Evolutionary conservation across 1,139 yeast species (phyloP).

Genomic region (Magnusiomyces tetraspermus): DNA sequence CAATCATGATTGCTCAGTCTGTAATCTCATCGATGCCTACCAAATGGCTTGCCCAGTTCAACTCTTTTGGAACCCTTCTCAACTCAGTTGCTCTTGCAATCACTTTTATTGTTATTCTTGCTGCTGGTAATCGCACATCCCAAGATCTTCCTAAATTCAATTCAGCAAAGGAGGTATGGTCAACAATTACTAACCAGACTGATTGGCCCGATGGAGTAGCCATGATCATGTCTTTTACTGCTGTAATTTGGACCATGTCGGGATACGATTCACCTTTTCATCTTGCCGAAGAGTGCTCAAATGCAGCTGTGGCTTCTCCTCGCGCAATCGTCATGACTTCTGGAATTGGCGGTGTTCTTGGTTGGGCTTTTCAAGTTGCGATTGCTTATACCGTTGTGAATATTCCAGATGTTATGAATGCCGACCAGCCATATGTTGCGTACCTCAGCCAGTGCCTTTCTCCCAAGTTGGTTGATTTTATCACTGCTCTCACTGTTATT

Average conservation of each 20-base stretch:
- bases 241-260: slow-evolving; percentile 68
- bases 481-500: slow-evolving; percentile 51
- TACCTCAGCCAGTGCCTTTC: slow-evolving; percentile 46
- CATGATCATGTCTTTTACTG: slow-evolving; percentile 50
- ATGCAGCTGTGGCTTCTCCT: slow-evolving; percentile 58
- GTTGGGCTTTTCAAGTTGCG: slow-evolving; percentile 55
- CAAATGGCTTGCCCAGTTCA: slow-evolving; percentile 47
- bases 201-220: slow-evolving; percentile 62
- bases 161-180: slow-evolving; percentile 46
- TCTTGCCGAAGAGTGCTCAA: slow-evolving; percentile 59
- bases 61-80: slow-evolving; percentile 42
- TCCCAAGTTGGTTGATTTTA: slow-evolving; percentile 40
- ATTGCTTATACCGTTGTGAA: slow-evolving; percentile 57
- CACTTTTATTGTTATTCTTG: slow-evolving; percentile 49
- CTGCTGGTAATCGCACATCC: slow-evolving; percentile 39
- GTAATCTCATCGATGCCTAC: slow-evolving; percentile 36
- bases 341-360: slow-evolving; percentile 51
- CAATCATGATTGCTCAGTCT: slow-evolving; percentile 44
- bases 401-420: slow-evolving; percentile 42
- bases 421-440: slow-evolving; percentile 55
- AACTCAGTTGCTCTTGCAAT: slow-evolving; percentile 44
- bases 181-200: slow-evolving; percentile 46
- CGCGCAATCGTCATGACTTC: slow-evolving; percentile 58
- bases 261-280: slow-evolving; percentile 73
- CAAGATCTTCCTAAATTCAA: slow-evolving; percentile 45